These are phyloP conservation scores for Scedosporium dehoogii DNA, from an alignment of 2,329 filamentous ascomycete species.

Conservation along the genomic window DNA sequence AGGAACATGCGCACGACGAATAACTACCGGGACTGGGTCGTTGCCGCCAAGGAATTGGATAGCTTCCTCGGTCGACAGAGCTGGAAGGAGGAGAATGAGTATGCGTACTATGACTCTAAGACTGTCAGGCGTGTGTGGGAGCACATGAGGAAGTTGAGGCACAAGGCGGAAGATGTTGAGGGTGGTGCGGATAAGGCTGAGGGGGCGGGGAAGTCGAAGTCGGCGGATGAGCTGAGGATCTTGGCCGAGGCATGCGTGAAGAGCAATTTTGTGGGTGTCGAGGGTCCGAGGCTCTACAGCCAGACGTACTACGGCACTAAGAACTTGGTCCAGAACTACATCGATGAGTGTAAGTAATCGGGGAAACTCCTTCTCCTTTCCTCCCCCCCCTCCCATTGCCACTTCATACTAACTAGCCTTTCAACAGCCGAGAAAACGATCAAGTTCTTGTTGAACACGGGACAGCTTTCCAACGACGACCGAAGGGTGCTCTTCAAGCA, in stretches of 20 bases:
- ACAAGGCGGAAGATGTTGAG: constrained; percentile 43
- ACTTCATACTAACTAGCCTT: constrained; percentile 10
- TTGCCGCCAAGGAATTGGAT: constrained; percentile 70
- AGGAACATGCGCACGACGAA: constrained; percentile 60
- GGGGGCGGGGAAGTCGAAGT: constrained; percentile 31
- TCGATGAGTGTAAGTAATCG: constrained; percentile 60
- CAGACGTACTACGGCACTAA: constrained; percentile 99
- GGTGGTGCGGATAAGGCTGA: constrained; percentile 20
- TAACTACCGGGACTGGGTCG: constrained; percentile 76
- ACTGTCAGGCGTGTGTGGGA: constrained; percentile 70
- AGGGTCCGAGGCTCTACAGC: constrained; percentile 90
- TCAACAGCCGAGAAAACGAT: constrained; percentile 52
- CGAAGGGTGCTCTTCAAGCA: constrained; percentile 82
- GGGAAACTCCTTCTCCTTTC: not conserved
- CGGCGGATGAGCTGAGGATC: constrained; percentile 62
- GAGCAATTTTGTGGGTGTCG: constrained; percentile 93
- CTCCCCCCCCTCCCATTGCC: no score
- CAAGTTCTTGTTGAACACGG: constrained; percentile 56
- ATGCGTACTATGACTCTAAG: constrained; percentile 77
- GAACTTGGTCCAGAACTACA: constrained; percentile 77
- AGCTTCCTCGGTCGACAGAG: constrained; percentile 66
- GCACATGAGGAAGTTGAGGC: constrained; percentile 59
- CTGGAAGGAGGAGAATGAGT: constrained; percentile 72
- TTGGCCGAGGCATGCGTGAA: constrained; percentile 88
- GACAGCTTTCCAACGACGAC: constrained; percentile 57